Percentiles rank a stretch among this genome's conserved stretches.
Conservation (phyloP, 1,139 yeast species). For the Debaryomyces psychrophilus region DNA sequence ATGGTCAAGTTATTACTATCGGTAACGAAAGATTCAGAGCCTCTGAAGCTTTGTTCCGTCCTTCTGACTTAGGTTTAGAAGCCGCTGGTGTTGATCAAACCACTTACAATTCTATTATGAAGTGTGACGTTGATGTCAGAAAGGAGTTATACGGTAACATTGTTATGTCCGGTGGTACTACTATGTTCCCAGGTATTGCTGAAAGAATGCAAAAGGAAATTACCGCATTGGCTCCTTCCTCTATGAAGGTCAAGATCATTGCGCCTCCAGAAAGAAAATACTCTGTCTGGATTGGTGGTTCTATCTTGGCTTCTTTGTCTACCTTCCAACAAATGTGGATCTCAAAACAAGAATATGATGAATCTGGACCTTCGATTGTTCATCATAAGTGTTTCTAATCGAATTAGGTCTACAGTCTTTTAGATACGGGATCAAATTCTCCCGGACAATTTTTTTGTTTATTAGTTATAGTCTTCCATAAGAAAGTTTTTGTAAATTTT, state of each 20-base stretch:
- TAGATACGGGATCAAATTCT: constrained; percentile 4
- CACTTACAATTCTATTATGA: constrained; percentile 97
- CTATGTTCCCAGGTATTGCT: constrained; percentile 99
- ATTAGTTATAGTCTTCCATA: not conserved
- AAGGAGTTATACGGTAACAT: constrained; percentile 99
- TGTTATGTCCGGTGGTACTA: constrained; percentile 99
- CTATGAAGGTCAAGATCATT: constrained; percentile 98
- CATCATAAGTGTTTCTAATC: constrained; percentile 99
- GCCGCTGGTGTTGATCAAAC: constrained; percentile 99
- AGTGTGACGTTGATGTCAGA: constrained; percentile 99
- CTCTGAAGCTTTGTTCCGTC: constrained; percentile 99
- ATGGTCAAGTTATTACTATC: constrained; percentile 98
- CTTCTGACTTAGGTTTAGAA: constrained; percentile 95
- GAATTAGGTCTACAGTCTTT: constrained; percentile 4
- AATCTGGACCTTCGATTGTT: constrained; percentile 99
- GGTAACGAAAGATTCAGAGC: constrained; percentile 99
- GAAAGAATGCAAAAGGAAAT: constrained; percentile 99
- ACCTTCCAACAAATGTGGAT: constrained; percentile 99
- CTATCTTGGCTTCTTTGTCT: constrained; percentile 96
- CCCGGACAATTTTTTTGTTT: not conserved
- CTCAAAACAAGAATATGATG: constrained; percentile 99
- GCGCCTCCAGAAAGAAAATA: constrained; percentile 99
- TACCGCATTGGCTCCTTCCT: constrained; percentile 98
- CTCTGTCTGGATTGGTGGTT: constrained; percentile 99
- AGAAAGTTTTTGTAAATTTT: not conserved